These are phyloP conservation scores for Calonectria fujianensis DNA, from an alignment of 2,329 filamentous ascomycete genomes.

Conservation along the genomic window DNA sequence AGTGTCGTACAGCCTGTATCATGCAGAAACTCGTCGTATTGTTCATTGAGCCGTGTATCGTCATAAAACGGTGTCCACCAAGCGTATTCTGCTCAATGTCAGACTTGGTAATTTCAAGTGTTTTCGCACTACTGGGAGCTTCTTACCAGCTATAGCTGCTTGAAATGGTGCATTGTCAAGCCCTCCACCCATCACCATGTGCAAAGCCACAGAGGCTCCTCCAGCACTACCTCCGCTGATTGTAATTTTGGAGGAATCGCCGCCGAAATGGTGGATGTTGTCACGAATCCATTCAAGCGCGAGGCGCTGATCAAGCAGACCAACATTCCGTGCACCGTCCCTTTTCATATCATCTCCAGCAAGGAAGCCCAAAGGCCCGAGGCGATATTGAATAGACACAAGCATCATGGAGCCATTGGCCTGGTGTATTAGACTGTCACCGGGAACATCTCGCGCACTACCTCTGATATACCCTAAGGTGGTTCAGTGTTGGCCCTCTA, in stretches of 20 bases:
- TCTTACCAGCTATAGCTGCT: neutral
- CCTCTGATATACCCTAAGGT: neutral
- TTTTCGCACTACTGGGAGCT: too few species aligned
- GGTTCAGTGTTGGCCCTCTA: neutral
- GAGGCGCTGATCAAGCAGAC: slow-evolving; percentile 2
- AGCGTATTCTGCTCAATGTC: neutral
- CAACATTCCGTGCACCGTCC: neutral
- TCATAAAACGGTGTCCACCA: slow-evolving; percentile 4
- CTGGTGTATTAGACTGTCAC: neutral
- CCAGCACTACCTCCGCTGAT: neutral
- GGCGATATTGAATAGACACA: slow-evolving; percentile 5
- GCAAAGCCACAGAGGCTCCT: neutral
- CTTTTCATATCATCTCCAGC: slow-evolving; percentile 10
- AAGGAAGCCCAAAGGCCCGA: slow-evolving; percentile 2
- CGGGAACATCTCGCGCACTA: neutral
- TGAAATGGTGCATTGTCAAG: neutral
- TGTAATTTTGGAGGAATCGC: neutral
- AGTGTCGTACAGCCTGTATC: neutral
- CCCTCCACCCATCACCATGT: neutral
- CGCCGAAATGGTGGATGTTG: neutral
- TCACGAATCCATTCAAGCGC: slow-evolving; percentile 1
- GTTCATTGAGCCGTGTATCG: neutral
- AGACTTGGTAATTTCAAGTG: too few species aligned
- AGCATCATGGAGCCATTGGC: slow-evolving; percentile 16
- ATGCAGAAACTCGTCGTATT: neutral